phyloP scores from a whole-genome alignment of 2,329 filamentous ascomycete genomes.

The Fusarium redolens region DNA sequence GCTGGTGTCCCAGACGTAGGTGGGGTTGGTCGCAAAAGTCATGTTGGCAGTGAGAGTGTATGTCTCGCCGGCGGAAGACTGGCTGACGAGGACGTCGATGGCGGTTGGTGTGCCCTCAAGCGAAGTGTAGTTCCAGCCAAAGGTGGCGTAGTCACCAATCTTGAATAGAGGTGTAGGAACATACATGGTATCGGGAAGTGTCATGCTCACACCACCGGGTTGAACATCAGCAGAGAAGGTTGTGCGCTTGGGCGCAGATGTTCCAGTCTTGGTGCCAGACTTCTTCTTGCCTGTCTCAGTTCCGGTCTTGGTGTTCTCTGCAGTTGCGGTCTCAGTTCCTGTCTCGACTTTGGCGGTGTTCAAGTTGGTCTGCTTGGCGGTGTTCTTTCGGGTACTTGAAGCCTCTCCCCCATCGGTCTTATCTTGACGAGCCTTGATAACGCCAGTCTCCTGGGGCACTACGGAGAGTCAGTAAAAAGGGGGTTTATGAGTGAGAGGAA shows the following conservation, averaged over 20 bases:
- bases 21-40: slow-evolving; percentile 63
- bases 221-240: slow-evolving; percentile 59
- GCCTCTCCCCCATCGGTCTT: slow-evolving; percentile 11
- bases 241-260: slow-evolving; percentile 49
- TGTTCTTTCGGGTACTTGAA: slow-evolving; percentile 37
- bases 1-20: slow-evolving; percentile 69
- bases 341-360: slow-evolving; percentile 52
- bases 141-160: slow-evolving; percentile 69
- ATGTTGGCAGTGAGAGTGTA: slow-evolving; percentile 74
- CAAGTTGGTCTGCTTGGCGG: slow-evolving; percentile 49
- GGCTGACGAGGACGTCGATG: slow-evolving; percentile 69
- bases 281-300: slow-evolving; percentile 41
- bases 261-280: slow-evolving; percentile 40
- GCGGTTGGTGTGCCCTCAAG: slow-evolving; percentile 68
- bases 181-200: slow-evolving; percentile 60
- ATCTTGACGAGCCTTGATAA: slow-evolving; percentile 23
- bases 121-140: slow-evolving; percentile 74
- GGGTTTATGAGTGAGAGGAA: not conserved
- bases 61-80: slow-evolving; percentile 61
- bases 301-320: slow-evolving; percentile 25
- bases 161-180: slow-evolving; percentile 65
- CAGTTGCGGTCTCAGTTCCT: slow-evolving; percentile 23
- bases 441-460: slow-evolving; percentile 34
- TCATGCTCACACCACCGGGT: slow-evolving; percentile 64
- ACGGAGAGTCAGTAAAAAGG: slow-evolving; percentile 8